These are phyloP conservation scores for Larix kaempferi DNA, from an alignment of 75 land plant species.

Conservation along the genomic window DNA sequence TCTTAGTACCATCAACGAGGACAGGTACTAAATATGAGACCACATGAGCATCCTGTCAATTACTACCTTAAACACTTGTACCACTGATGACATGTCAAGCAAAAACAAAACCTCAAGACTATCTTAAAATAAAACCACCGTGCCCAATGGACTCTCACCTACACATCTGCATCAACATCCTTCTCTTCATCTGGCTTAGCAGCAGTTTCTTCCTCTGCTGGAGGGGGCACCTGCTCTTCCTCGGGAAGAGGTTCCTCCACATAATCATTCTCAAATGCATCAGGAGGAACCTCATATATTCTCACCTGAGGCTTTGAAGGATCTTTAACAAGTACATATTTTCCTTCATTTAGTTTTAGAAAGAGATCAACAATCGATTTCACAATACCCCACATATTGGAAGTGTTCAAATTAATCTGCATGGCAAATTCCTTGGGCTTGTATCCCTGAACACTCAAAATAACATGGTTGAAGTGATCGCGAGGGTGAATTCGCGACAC, in stretches of 20 bases:
- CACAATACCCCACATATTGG: constrained; percentile 98
- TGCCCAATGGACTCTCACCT: not conserved
- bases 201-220: constrained; percentile 47
- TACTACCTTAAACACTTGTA: too few relatives aligned
- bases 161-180: constrained; percentile 44
- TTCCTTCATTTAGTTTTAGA: constrained; percentile 90
- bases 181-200: constrained; percentile 49
- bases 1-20: too few relatives aligned
- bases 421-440: constrained; percentile 94
- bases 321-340: constrained; percentile 93
- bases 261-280: constrained; percentile 99
- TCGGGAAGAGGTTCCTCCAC: constrained; percentile 97
- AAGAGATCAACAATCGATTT: constrained; percentile 97
- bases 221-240: constrained; percentile 97
- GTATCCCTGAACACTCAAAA: constrained; percentile 83
- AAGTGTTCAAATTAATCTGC: constrained; percentile 85
- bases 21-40: too few relatives aligned
- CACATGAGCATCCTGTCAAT: too few relatives aligned
- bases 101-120: too few relatives aligned
- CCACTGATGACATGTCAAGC: too few relatives aligned
- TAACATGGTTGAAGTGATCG: constrained; percentile 85
- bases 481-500: constrained; percentile 93
- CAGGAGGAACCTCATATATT: constrained; percentile 90
- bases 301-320: constrained; percentile 92
- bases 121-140: too few relatives aligned